These are phyloP conservation scores for Dipteronia dyeriana DNA, from an alignment of 345 rosid species.

Conservation along the genomic window DNA sequence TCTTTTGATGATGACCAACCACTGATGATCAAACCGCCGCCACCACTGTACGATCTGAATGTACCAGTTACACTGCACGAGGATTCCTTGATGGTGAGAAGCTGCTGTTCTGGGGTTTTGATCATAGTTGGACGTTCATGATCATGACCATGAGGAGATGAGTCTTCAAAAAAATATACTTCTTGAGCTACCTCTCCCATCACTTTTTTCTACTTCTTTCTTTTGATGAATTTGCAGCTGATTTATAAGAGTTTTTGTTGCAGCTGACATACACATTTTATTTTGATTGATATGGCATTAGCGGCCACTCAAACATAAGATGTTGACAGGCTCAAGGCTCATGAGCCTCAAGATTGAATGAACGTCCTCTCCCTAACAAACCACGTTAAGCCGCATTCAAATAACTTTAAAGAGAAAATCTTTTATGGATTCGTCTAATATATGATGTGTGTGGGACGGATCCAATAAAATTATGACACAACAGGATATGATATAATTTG, in stretches of 20 bases:
- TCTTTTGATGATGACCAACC: not conserved
- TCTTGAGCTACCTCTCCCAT: conserved; percentile 14
- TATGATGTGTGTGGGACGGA: no score
- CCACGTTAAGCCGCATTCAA: no score
- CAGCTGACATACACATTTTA: not conserved
- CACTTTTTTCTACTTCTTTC: not conserved
- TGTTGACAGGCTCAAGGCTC: no score
- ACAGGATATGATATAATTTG: no score
- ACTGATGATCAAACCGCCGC: not conserved
- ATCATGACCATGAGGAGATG: not conserved
- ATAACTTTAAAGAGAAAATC: no score
- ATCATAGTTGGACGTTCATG: not conserved
- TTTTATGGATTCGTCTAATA: no score
- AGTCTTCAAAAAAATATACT: not conserved
- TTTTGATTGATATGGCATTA: no score
- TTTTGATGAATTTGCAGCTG: not conserved
- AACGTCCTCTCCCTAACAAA: no score
- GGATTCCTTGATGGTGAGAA: not conserved
- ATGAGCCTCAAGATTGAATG: no score
- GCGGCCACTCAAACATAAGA: no score
- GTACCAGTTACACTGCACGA: not conserved
- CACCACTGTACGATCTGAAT: not conserved
- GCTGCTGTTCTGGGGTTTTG: conserved; percentile 5
- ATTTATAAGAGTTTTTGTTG: not conserved
- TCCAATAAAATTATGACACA: no score